Percentiles rank a stretch among this genome's conserved stretches.
These are phyloP conservation scores for Boechera retrofracta DNA, from an alignment of 345 rosid genomes.

Conservation along the genomic window DNA sequence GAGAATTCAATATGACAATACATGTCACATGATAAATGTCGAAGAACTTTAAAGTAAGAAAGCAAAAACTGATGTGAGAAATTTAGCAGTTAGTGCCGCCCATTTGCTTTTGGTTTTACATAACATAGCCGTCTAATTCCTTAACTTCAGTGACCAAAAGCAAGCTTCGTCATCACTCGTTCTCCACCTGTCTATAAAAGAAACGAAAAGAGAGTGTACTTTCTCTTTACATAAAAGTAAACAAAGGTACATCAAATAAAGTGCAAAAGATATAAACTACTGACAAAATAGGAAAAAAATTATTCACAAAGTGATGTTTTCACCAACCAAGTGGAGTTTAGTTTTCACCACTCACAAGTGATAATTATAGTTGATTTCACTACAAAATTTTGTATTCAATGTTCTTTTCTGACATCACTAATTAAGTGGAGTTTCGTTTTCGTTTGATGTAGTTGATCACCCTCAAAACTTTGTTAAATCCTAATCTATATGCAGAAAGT, in stretches of 20 bases:
- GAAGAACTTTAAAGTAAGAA: not conserved
- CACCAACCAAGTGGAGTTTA: not conserved
- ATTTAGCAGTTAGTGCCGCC: not conserved
- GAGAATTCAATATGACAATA: not conserved
- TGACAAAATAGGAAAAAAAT: not conserved
- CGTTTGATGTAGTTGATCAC: not conserved
- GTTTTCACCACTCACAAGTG: not conserved
- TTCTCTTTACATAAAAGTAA: not conserved
- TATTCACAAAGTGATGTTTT: not conserved
- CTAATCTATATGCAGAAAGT: slow-evolving; percentile 8
- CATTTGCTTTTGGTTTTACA: slow-evolving; percentile 7
- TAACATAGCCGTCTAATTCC: not conserved
- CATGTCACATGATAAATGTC: not conserved
- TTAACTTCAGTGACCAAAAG: not conserved
- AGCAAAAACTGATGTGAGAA: not conserved
- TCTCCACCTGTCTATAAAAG: not conserved
- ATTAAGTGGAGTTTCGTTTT: not conserved
- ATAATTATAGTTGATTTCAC: not conserved
- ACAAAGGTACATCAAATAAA: not conserved
- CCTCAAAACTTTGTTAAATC: not conserved
- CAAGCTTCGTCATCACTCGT: not conserved
- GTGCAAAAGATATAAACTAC: not conserved
- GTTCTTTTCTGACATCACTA: not conserved
- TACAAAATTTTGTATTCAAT: not conserved
- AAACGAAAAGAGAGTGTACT: not conserved